These are phyloP conservation scores for Xylaria intraflava DNA, from an alignment of 495 filamentous ascomycete species.

Conservation along the genomic window DNA sequence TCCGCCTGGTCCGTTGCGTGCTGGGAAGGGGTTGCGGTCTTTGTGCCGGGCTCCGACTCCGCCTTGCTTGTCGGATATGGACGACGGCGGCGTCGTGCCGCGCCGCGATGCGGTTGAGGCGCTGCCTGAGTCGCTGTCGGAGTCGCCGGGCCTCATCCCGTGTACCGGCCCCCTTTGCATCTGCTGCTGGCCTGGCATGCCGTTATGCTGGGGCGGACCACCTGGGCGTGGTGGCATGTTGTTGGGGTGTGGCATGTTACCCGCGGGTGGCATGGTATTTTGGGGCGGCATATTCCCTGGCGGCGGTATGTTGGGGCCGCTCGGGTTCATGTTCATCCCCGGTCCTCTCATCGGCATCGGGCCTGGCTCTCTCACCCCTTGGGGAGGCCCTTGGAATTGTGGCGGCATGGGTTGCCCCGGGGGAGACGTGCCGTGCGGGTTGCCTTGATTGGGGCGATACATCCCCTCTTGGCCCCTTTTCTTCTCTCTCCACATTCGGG, in stretches of 20 bases:
- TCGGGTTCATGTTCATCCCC: too few relatives aligned
- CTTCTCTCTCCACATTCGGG: constrained; percentile 17
- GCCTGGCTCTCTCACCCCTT: background rate
- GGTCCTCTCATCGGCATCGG: background rate
- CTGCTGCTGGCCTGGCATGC: background rate
- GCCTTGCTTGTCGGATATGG: background rate
- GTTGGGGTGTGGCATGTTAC: background rate
- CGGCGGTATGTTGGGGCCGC: too few relatives aligned
- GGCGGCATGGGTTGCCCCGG: background rate
- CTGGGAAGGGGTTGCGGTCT: background rate
- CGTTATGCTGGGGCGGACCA: background rate
- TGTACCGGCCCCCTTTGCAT: background rate
- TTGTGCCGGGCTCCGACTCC: background rate
- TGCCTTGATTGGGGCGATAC: background rate
- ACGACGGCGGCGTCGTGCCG: background rate
- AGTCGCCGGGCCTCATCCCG: background rate
- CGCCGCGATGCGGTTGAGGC: background rate
- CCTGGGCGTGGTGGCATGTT: background rate
- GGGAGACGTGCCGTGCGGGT: background rate
- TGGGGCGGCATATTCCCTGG: too few relatives aligned
- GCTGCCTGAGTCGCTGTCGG: background rate
- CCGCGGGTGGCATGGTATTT: background rate
- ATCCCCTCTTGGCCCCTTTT: background rate
- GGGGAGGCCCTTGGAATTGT: background rate
- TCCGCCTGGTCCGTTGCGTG: background rate